phyloP scores from a whole-genome alignment of 148 eudicot species.

The Chenopodium quinoa region DNA sequence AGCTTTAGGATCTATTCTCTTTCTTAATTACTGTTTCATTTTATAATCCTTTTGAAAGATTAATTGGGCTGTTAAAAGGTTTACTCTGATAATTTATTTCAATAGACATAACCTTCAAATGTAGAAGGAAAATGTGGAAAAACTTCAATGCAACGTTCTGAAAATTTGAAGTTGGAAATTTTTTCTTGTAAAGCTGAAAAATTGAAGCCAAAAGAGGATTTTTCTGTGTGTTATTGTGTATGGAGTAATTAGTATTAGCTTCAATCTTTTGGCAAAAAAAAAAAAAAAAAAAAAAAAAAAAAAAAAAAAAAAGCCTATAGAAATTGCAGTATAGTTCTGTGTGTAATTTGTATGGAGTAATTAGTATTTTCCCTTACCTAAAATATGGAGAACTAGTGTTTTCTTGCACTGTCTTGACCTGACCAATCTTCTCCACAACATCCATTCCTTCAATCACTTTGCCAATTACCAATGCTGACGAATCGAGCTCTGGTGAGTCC shows the following conservation, averaged over 20 bases:
- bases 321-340: neutral
- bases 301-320: neutral
- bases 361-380: conserved; percentile 46
- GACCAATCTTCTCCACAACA: conserved; percentile 64
- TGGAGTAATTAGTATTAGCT: neutral
- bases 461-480: conserved; percentile 67
- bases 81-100: neutral
- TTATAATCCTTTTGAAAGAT: neutral
- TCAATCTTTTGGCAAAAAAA: too few relatives aligned
- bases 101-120: neutral
- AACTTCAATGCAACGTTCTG: neutral
- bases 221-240: neutral
- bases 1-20: neutral
- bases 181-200: neutral
- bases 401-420: conserved; percentile 87
- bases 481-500: conserved; percentile 81
- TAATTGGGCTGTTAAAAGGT: neutral
- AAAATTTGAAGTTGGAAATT: too few relatives aligned
- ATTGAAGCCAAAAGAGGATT: neutral
- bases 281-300: too few relatives aligned
- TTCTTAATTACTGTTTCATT: neutral
- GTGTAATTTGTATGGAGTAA: neutral
- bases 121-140: neutral
- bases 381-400: conserved; percentile 87
- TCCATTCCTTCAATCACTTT: conserved; percentile 84